Base-by-base conservation (phyloP, 805 yeast species). In the Kodamaea lidongshanica region DNA sequence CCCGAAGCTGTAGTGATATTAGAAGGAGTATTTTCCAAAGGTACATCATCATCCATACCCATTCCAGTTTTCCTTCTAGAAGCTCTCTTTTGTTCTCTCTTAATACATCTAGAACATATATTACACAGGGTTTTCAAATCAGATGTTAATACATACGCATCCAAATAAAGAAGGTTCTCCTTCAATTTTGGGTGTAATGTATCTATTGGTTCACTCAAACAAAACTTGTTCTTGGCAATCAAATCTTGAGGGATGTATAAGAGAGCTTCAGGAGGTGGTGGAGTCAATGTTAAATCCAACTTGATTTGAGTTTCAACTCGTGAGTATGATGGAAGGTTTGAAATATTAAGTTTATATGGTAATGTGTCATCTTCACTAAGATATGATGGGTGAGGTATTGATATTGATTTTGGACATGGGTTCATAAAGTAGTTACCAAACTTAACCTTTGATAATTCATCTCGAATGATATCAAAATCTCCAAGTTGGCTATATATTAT, bases 281-380 rank as follows among this genome's bases (percentile, higher is more conserved):
- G 95, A 17, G 77, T 68, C 25, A 89, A 61, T 6, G 69, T 52
- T 12, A 89, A 57, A 25, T 70, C 68, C 24, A 94, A 61, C 53
- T 86, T 88, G 50, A 92, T 85, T 58, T 92, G 98, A 10, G 96
- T 89, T 57, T 89, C 98, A 5, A 89, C 98, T 41, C 98, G 73
- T 8, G 96, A 85, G 42, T 76, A 77, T 4, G 72, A 59, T 2
- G 96, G 96, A 25, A 89, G 63, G 30, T 77, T 80, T 6, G 65
- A 54, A 1, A 89, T 61, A 15, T 58, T 52, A 31, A 82, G 41
- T 32, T 65, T 59, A 50, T 71, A 77, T 1, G 74, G 74, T 30
- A 70, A 56, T 4, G 50, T 42, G 10, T 48, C 34, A 35, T 64
- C 68, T 11, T 22, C 14, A 6, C 23, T 18, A 10, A 27, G 10